These are phyloP conservation scores for Schizochytrium sp. DNA, from an alignment of 108 stramenopile species.

Conservation along the genomic window DNA sequence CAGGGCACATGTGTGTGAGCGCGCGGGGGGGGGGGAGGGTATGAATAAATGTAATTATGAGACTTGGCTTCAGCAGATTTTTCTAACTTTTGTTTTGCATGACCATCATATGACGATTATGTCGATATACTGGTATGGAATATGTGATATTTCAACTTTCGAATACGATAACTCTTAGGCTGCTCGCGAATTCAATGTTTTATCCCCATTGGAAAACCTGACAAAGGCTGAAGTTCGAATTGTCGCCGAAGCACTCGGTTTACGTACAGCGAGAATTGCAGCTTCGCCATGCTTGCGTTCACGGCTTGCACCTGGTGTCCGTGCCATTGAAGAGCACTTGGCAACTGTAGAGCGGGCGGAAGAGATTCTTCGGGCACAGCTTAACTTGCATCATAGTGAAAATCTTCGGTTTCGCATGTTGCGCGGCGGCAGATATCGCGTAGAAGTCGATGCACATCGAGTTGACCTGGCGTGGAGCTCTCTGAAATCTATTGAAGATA, in stretches of 20 bases:
- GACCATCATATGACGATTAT: no score
- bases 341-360: constrained; percentile 7
- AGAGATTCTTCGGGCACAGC: background rate
- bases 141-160: no score
- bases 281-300: constrained; percentile 14
- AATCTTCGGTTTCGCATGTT: constrained; percentile 41
- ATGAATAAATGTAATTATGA: no score
- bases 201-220: background rate
- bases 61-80: no score
- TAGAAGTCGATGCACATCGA: background rate
- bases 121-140: no score
- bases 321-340: background rate
- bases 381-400: background rate
- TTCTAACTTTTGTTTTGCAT: no score
- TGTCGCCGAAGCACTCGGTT: background rate
- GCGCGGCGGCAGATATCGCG: constrained; percentile 2
- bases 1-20: no score
- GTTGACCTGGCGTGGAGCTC: background rate
- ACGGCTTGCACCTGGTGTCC: background rate
- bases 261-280: background rate
- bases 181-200: constrained; percentile 3
- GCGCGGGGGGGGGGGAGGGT: no score
- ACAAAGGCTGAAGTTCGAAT: background rate
- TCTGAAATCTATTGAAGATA: background rate
- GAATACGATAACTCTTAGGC: background rate